Base-by-base conservation (phyloP, 1,284 basidiomycete species). In the Phylloboletellus chloephorus region DNA sequence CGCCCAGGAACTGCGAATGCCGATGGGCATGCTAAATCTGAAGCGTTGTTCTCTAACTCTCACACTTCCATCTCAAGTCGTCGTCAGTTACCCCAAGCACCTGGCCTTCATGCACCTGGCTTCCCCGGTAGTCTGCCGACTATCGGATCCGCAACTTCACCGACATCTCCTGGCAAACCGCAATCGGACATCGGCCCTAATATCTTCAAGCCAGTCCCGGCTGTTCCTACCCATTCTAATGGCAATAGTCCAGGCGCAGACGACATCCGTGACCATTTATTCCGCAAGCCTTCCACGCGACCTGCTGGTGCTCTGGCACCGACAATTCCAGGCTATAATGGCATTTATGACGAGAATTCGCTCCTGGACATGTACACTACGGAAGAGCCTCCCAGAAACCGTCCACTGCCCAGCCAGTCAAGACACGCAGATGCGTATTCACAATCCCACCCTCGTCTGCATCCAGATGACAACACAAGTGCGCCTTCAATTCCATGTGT, bases 281-380 rank as follows among this genome's bases (percentile, higher is more conserved):
- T 32, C n/a, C 53, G 44, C 13, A 55, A 51, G 34, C 4, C 53
- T 9, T 61, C 64, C 4, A 29, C 44, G 12, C 58, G 66, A 35
- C 66, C 64, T 12, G 48, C 61, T 23, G 66, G 67, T 22, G 60
- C 67, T 24, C 46, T 52, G n/a, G 42, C 65, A 3, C 66, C 64
- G 0, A 53, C 51, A 15, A 56, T 55, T 21, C 66, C 67, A 3
- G 63, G 66, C 8, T 53, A 47, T 35, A 43, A 31, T 12, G 37
- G 39, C 19, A 40, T 45, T 24, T 61, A 41, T 31, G 61, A 64
- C 19, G 61, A 65, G 7, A 42, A 36, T 13, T 49, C 47, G 2
- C 31, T 58, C 16, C 19, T 54, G 24, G 58, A 65, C 12, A 42
- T 50, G 43, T 63, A 63, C 15, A 5, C 54, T n/a, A 5, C 48